Percentiles rank a stretch among this genome's conserved stretches.
These are phyloP conservation scores for Candolleomyces efflorescens DNA, from an alignment of 768 basidiomycete species.

Conservation along the genomic window DNA sequence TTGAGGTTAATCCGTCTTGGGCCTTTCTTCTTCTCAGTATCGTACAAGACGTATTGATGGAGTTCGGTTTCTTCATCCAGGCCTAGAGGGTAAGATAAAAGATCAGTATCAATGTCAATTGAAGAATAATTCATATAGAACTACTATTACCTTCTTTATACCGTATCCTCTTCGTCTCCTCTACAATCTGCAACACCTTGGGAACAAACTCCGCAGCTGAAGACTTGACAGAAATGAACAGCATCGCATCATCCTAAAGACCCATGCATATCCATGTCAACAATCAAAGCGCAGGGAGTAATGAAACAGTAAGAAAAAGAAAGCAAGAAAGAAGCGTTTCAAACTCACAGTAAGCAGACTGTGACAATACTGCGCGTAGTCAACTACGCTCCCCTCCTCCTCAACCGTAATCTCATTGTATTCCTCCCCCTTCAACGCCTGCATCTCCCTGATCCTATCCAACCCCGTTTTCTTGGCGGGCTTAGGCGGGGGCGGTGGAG, in stretches of 20 bases:
- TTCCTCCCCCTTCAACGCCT: conserved; percentile 53
- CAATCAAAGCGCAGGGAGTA: too few relatives aligned
- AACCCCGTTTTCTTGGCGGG: conserved; percentile 62
- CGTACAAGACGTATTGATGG: conserved; percentile 75
- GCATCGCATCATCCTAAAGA: conserved; percentile 69
- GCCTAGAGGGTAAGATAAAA: conserved; percentile 23
- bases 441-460: conserved; percentile 69
- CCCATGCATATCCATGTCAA: too few relatives aligned
- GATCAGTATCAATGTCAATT: not conserved
- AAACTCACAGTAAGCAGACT: conserved; percentile 53
- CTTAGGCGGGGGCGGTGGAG: conserved; percentile 51
- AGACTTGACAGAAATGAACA: conserved; percentile 73
- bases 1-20: conserved; percentile 69
- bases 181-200: conserved; percentile 77
- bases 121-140: not conserved
- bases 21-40: conserved; percentile 47
- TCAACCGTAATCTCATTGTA: conserved; percentile 72
- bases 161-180: conserved; percentile 72
- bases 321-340: not conserved
- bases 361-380: conserved; percentile 69
- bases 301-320: too few relatives aligned
- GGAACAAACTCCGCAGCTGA: conserved; percentile 59
- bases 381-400: conserved; percentile 57
- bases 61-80: conserved; percentile 55
- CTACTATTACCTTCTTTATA: conserved; percentile 60